Conservation (phyloP, 257 asterid genomes). For the Nicotiana undulata region DNA sequence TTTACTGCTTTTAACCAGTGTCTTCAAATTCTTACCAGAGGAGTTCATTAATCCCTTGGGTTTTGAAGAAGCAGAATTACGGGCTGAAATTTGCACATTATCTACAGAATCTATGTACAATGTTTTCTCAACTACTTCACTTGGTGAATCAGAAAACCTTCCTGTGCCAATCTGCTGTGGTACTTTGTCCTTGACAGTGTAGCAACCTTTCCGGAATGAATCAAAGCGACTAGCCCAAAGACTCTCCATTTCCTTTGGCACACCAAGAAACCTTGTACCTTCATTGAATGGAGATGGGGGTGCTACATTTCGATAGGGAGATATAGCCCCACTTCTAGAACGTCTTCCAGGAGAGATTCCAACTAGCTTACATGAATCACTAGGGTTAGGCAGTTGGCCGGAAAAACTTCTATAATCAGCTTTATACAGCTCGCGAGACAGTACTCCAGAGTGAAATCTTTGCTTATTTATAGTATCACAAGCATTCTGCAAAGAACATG, state of each 20-base stretch:
- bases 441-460: conserved; percentile 68
- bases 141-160: conserved; percentile 22
- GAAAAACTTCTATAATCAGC: conserved; percentile 30
- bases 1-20: conserved; percentile 12
- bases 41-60: conserved; percentile 14
- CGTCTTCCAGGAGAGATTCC: conserved; percentile 54
- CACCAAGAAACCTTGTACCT: conserved; percentile 68
- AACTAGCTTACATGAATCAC: conserved; percentile 34
- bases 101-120: conserved; percentile 37
- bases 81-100: conserved; percentile 10
- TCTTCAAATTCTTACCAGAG: conserved; percentile 14
- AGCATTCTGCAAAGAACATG: conserved; percentile 38
- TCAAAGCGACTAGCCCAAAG: conserved; percentile 40
- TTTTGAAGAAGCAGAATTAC: conserved; percentile 13
- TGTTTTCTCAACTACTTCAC: conserved; percentile 26
- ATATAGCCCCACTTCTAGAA: conserved; percentile 58
- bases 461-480: conserved; percentile 44
- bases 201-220: conserved; percentile 43
- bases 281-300: conserved; percentile 74
- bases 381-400: conserved; percentile 23
- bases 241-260: conserved; percentile 49
- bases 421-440: conserved; percentile 45
- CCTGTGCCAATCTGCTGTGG: conserved; percentile 31
- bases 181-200: conserved; percentile 49
- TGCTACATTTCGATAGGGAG: conserved; percentile 75